Conservation (phyloP, 2,329 filamentous ascomycete genomes). For the Leptographium procerum region DNA sequence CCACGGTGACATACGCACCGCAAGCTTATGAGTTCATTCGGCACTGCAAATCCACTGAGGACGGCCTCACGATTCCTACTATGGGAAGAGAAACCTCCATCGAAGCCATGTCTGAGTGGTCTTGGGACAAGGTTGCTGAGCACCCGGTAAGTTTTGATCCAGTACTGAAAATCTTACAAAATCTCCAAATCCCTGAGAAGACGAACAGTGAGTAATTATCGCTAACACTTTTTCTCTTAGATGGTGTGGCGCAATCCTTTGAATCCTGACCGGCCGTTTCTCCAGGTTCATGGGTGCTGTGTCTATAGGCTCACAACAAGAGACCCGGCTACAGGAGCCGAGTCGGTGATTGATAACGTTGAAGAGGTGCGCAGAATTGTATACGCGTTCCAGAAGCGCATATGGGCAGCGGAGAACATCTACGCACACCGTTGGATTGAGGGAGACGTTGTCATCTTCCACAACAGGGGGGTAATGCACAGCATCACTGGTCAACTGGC, state of each 20-base stretch:
- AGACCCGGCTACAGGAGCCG: slow-evolving; percentile 2
- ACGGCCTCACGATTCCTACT: slow-evolving; percentile 9
- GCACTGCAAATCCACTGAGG: slow-evolving; percentile 32
- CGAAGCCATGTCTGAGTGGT: slow-evolving; percentile 4
- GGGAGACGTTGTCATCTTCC: slow-evolving; percentile 66
- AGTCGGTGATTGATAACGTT: slow-evolving; percentile 8
- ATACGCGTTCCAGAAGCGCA: slow-evolving; percentile 7
- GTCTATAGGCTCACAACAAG: slow-evolving; percentile 8
- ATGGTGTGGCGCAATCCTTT: slow-evolving; percentile 69
- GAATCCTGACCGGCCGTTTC: slow-evolving; percentile 20
- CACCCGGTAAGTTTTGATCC: slow-evolving; percentile 22
- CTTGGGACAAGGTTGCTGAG: slow-evolving; percentile 12
- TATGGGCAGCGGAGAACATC: slow-evolving; percentile 45
- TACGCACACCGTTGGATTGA: slow-evolving; percentile 69
- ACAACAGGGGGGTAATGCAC: slow-evolving; percentile 66
- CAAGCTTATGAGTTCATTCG: slow-evolving; percentile 12
- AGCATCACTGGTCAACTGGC: slow-evolving; percentile 65
- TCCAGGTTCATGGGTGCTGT: slow-evolving; percentile 11
- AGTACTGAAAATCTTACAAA: too few relatives aligned
- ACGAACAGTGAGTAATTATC: not conserved
- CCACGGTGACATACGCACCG: slow-evolving; percentile 9
- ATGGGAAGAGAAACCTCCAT: slow-evolving; percentile 5
- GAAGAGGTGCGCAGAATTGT: slow-evolving; percentile 10
- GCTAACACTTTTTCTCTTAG: slow-evolving; percentile 17
- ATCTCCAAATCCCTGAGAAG: not conserved